Percentiles rank a stretch among this genome's conserved stretches.
phyloP scores from a whole-genome alignment of 2,329 filamentous ascomycete species.

The Fonsecaea erecta region DNA sequence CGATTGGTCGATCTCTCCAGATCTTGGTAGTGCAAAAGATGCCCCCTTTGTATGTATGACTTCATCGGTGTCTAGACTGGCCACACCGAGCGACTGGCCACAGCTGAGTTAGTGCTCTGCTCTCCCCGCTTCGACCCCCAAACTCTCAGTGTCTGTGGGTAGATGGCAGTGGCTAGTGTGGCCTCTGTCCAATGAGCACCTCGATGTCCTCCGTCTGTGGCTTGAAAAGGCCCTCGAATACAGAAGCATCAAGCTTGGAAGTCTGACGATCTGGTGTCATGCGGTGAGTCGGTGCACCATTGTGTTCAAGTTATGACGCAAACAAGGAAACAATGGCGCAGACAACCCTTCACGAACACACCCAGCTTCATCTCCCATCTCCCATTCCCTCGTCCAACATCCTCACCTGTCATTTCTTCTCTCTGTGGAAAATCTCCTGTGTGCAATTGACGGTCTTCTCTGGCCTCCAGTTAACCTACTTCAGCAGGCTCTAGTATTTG shows the following conservation, averaged over 20 bases:
- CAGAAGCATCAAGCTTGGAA: background rate
- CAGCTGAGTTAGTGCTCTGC: background rate
- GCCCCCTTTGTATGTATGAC: constrained; percentile 11
- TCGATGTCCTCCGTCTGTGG: constrained; percentile 6
- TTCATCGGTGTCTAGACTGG: constrained; percentile 12
- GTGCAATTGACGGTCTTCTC: background rate
- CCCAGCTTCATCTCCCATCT: background rate
- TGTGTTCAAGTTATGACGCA: constrained; percentile 11
- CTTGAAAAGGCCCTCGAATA: background rate
- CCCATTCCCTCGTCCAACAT: background rate
- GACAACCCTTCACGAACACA: background rate
- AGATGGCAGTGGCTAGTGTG: constrained; percentile 1
- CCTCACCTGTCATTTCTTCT: background rate
- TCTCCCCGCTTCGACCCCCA: background rate
- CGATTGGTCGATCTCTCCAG: constrained; percentile 12
- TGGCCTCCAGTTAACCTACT: background rate
- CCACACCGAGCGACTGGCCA: background rate
- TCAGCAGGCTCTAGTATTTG: background rate
- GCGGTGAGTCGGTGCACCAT: background rate
- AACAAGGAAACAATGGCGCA: background rate
- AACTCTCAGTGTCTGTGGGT: background rate
- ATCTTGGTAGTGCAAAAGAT: constrained; percentile 8
- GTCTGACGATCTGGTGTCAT: background rate
- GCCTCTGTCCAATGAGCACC: background rate
- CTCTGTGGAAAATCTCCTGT: background rate